A percentile compares a stretch with the other conserved stretches of the same genome.
phyloP scores from a whole-genome alignment of 129 eudicot genomes.

The Flaveria trinervia region DNA sequence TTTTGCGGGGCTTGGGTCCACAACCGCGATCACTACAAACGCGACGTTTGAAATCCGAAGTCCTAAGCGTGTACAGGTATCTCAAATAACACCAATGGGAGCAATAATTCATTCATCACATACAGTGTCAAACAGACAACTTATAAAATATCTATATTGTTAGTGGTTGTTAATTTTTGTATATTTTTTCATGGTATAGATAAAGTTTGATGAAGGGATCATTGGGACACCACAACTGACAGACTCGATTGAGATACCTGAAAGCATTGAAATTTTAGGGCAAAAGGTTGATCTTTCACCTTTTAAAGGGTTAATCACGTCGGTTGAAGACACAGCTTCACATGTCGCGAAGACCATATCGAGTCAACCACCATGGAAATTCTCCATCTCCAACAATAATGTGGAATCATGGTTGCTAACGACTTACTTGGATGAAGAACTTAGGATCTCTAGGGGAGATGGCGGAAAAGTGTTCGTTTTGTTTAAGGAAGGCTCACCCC shows the following conservation, averaged over 20 bases:
- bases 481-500: slow-evolving; percentile 67
- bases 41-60: slow-evolving; percentile 93
- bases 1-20: slow-evolving; percentile 72
- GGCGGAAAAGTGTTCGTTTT: slow-evolving; percentile 85
- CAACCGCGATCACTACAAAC: slow-evolving; percentile 71
- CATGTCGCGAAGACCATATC: slow-evolving; percentile 82
- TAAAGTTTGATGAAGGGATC: slow-evolving; percentile 80
- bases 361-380: slow-evolving; percentile 68
- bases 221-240: slow-evolving; percentile 91
- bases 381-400: slow-evolving; percentile 50
- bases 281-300: slow-evolving; percentile 73
- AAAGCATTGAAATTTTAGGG: slow-evolving; percentile 70
- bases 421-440: slow-evolving; percentile 82
- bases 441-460: slow-evolving; percentile 90
- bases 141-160: no score
- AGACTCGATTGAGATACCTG: slow-evolving; percentile 73
- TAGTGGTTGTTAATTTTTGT: background rate
- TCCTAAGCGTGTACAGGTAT: slow-evolving; percentile 90
- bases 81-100: background rate
- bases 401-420: slow-evolving; percentile 87
- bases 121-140: no score
- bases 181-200: slow-evolving; percentile 34
- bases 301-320: slow-evolving; percentile 59
- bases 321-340: slow-evolving; percentile 77
- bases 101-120: no score